A percentile compares a stretch with the other conserved stretches of the same genome.
Conservation (phyloP, 768 basidiomycete species). For the Solioccasus polychromus region DNA sequence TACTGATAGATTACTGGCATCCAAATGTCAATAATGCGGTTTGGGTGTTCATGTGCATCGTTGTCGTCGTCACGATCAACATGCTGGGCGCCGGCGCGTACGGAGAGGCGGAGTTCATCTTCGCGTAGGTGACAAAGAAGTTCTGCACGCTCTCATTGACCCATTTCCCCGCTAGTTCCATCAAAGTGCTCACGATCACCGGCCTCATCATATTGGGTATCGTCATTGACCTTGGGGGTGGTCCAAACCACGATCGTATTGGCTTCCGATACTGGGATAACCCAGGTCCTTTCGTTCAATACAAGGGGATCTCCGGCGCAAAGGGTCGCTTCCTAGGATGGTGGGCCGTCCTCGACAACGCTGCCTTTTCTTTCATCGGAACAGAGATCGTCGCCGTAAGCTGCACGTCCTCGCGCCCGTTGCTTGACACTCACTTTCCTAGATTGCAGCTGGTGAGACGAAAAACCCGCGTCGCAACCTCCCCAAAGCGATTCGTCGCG, state of each 20-base stretch:
- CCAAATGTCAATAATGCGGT: slow-evolving; percentile 55
- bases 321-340: slow-evolving; percentile 76
- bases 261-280: slow-evolving; percentile 72
- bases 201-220: slow-evolving; percentile 69
- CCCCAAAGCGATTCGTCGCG: slow-evolving; percentile 54
- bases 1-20: slow-evolving; percentile 77
- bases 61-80: slow-evolving; percentile 77
- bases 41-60: slow-evolving; percentile 77
- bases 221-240: slow-evolving; percentile 85
- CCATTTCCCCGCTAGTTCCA: slow-evolving; percentile 42
- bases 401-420: slow-evolving; percentile 6
- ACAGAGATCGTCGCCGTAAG: slow-evolving; percentile 90
- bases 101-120: slow-evolving; percentile 83
- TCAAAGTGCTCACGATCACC: slow-evolving; percentile 85
- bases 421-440: slow-evolving; percentile 6
- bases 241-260: slow-evolving; percentile 72
- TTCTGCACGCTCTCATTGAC: not conserved
- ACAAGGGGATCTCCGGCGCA: slow-evolving; percentile 54
- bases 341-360: slow-evolving; percentile 75
- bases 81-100: slow-evolving; percentile 74
- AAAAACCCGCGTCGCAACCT: slow-evolving; percentile 79
- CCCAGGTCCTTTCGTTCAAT: slow-evolving; percentile 88
- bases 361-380: slow-evolving; percentile 91
- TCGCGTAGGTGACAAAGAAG: slow-evolving; percentile 48
- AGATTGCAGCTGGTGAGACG: slow-evolving; percentile 89